Percentiles rank a stretch among this genome's conserved stretches.
Conservation (phyloP, 179 eudicot species). For the Silene coronaria region DNA sequence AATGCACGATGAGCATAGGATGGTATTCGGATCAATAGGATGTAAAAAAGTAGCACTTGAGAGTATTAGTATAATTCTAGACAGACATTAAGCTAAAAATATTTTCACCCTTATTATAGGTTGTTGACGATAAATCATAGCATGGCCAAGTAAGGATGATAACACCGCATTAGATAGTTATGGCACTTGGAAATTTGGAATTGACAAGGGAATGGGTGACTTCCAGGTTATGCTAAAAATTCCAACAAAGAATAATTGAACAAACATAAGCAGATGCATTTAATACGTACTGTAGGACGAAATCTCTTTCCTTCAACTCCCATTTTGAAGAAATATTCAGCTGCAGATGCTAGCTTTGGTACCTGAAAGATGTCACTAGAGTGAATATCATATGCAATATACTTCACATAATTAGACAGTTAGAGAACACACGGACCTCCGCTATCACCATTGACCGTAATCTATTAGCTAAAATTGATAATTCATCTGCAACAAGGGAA, state of each 20-base stretch:
- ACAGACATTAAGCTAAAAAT: not conserved
- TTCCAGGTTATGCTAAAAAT: not conserved
- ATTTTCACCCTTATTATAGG: not conserved
- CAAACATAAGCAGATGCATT: not conserved
- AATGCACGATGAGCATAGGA: not conserved
- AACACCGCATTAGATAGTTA: not conserved
- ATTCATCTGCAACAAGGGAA: slow-evolving; percentile 80
- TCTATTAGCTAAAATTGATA: slow-evolving; percentile 64
- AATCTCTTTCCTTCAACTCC: slow-evolving; percentile 97
- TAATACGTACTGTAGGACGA: slow-evolving; percentile 72
- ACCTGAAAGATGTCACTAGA: slow-evolving; percentile 40
- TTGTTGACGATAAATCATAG: not conserved
- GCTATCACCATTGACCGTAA: slow-evolving; percentile 78
- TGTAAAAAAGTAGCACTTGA: not conserved
- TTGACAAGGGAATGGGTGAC: not conserved
- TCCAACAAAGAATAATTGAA: not conserved
- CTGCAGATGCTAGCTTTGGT: slow-evolving; percentile 93
- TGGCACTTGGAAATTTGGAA: not conserved
- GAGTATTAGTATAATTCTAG: not conserved
- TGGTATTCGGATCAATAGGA: not conserved
- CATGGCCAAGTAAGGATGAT: not conserved
- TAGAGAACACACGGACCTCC: slow-evolving; percentile 43
- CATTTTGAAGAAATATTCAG: slow-evolving; percentile 87
- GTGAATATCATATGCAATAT: slow-evolving; percentile 7
- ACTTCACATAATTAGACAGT: not conserved